These are phyloP conservation scores for Picea sitchensis DNA, from an alignment of 75 land plant genomes.

Conservation along the genomic window DNA sequence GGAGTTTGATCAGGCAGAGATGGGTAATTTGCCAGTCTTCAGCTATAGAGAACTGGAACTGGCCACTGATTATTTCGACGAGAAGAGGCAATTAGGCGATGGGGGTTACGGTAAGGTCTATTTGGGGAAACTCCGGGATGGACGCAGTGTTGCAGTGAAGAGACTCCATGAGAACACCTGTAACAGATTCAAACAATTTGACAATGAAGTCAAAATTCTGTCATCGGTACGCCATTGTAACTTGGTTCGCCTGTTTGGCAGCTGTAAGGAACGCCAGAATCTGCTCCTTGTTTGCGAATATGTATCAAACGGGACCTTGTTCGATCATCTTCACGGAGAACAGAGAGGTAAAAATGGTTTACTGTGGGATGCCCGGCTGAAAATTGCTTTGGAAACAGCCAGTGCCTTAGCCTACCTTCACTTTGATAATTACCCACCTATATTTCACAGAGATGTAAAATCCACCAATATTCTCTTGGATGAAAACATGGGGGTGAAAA, in stretches of 20 bases:
- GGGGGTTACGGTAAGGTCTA: slow-evolving; percentile 87
- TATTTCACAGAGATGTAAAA: slow-evolving; percentile 43
- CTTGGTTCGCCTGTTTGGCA: not conserved
- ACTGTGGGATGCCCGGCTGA: slow-evolving; percentile 22
- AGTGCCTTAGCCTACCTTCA: slow-evolving; percentile 34
- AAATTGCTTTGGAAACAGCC: slow-evolving; percentile 28
- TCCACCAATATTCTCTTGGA: slow-evolving; percentile 42
- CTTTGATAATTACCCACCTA: slow-evolving; percentile 8
- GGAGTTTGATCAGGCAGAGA: too few relatives aligned
- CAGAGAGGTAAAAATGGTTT: not conserved
- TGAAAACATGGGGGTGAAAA: slow-evolving; percentile 14
- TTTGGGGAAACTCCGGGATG: slow-evolving; percentile 15
- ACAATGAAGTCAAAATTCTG: slow-evolving; percentile 1
- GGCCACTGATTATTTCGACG: slow-evolving; percentile 55
- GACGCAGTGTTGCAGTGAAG: not conserved
- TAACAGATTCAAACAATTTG: not conserved
- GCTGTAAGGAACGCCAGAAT: not conserved
- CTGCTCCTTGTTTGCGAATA: slow-evolving; percentile 38
- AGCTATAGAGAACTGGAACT: slow-evolving; percentile 58
- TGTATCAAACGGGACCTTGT: slow-evolving; percentile 32
- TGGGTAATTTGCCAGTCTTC: not conserved
- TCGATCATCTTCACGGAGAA: slow-evolving; percentile 25
- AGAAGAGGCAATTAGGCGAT: slow-evolving; percentile 53
- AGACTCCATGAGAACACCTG: not conserved
- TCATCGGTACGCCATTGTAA: not conserved